Evolutionary conservation across 768 basidiomycete genomes (phyloP).

Genomic region (Lactifluus piperatus): DNA sequence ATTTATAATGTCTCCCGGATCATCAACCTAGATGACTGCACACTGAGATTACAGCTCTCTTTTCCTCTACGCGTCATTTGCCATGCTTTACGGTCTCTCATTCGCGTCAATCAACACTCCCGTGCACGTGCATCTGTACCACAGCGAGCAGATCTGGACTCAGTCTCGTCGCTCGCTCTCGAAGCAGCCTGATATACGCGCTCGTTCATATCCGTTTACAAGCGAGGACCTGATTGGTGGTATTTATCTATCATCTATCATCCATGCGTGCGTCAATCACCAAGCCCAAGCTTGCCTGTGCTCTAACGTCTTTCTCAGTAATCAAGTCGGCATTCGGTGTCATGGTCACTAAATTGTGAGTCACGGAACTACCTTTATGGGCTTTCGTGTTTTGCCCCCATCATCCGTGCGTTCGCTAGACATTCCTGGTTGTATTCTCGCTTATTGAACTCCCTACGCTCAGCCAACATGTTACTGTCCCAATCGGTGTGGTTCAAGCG

Average conservation of each 20-base stretch:
- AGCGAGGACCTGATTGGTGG: slow-evolving; percentile 71
- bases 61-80: slow-evolving; percentile 62
- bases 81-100: slow-evolving; percentile 68
- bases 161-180: slow-evolving; percentile 61
- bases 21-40: slow-evolving; percentile 40
- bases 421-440: neutral
- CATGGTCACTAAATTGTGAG: slow-evolving; percentile 62
- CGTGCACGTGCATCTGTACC: slow-evolving; percentile 62
- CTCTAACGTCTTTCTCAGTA: slow-evolving; percentile 34
- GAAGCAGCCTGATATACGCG: slow-evolving; percentile 82
- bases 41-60: slow-evolving; percentile 54
- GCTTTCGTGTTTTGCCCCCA: slow-evolving; percentile 61
- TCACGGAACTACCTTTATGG: slow-evolving; percentile 64
- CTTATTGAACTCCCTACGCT: neutral
- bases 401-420: slow-evolving; percentile 17
- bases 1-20: slow-evolving; percentile 52
- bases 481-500: slow-evolving; percentile 72
- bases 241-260: slow-evolving; percentile 32
- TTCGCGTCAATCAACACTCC: slow-evolving; percentile 77
- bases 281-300: slow-evolving; percentile 24
- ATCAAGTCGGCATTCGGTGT: slow-evolving; percentile 61
- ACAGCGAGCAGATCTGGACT: slow-evolving; percentile 69
- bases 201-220: slow-evolving; percentile 72
- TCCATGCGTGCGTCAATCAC: neutral
- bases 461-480: slow-evolving; percentile 52